These are phyloP conservation scores for Clavispora vitiphila DNA, from an alignment of 805 yeast species.

Conservation along the genomic window DNA sequence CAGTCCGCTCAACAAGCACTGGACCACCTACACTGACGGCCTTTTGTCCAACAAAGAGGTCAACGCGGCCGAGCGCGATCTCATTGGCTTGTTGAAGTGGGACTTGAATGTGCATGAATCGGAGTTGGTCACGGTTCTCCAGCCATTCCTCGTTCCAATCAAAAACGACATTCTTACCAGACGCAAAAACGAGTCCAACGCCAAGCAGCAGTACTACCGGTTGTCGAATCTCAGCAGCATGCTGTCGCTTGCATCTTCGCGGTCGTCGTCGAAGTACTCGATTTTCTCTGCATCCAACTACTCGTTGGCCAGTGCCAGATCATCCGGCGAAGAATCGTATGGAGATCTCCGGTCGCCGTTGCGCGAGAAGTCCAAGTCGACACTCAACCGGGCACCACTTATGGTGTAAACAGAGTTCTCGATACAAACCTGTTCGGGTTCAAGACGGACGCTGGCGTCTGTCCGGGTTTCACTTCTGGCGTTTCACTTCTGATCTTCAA, in stretches of 20 bases:
- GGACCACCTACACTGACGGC: slow-evolving; percentile 92
- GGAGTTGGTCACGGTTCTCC: slow-evolving; percentile 65
- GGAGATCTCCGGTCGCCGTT: slow-evolving; percentile 10
- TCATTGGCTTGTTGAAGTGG: slow-evolving; percentile 82
- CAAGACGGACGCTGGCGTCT: no score
- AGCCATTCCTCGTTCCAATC: slow-evolving; percentile 73
- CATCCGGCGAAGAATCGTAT: slow-evolving; percentile 1
- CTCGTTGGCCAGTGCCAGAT: slow-evolving; percentile 11
- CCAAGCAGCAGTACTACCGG: slow-evolving; percentile 16
- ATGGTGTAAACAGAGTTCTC: not conserved
- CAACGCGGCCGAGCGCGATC: slow-evolving; percentile 86
- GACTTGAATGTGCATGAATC: slow-evolving; percentile 63
- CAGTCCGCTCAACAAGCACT: slow-evolving; percentile 91
- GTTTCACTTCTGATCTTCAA: no score
- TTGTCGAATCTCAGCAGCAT: slow-evolving; percentile 13
- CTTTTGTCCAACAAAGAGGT: slow-evolving; percentile 72
- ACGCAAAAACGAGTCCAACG: slow-evolving; percentile 9
- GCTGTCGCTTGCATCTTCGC: slow-evolving; percentile 14
- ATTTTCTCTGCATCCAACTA: slow-evolving; percentile 6
- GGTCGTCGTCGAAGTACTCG: slow-evolving; percentile 6
- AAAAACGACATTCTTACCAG: slow-evolving; percentile 28
- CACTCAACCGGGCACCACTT: slow-evolving; percentile 4
- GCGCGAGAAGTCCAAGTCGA: slow-evolving; percentile 8
- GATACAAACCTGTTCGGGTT: no score
- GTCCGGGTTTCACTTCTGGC: not conserved